Percentiles rank a stretch among this genome's conserved stretches.
Evolutionary conservation across 1,284 basidiomycete genomes (phyloP).

Genomic region (Austroboletus rostrupii): DNA sequence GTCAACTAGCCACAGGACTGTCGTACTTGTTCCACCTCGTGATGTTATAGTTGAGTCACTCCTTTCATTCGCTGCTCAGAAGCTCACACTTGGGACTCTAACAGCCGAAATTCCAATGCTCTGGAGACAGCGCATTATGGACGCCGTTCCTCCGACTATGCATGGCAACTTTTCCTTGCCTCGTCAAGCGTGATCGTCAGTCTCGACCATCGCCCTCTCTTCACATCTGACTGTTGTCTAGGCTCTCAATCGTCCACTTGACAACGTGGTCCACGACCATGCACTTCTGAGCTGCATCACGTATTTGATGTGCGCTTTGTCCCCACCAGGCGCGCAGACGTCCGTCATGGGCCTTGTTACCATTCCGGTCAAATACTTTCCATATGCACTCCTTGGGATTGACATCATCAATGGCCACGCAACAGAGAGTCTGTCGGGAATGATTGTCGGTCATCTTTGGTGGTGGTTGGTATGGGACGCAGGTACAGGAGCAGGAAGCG

Average conservation of each 20-base stretch:
- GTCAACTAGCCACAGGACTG: conserved; percentile 47
- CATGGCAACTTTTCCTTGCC: conserved; percentile 68
- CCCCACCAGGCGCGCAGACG: conserved; percentile 61
- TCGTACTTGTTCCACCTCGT: conserved; percentile 69
- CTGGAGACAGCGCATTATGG: conserved; percentile 63
- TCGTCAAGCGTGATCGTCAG: conserved; percentile 58
- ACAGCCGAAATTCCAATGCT: conserved; percentile 59
- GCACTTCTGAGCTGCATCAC: conserved; percentile 67
- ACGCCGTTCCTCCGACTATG: conserved; percentile 63
- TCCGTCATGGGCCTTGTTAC: conserved; percentile 74
- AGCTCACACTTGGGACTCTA: background rate
- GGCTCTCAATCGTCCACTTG: conserved; percentile 65
- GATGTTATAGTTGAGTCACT: conserved; percentile 68
- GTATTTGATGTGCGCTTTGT: conserved; percentile 65
- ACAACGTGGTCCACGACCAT: conserved; percentile 54
- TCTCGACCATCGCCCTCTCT: conserved; percentile 5
- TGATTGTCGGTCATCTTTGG: conserved; percentile 76
- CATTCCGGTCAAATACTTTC: conserved; percentile 69
- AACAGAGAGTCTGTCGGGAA: conserved; percentile 59
- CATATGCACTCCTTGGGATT: conserved; percentile 70
- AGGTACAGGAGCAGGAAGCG: conserved; percentile 27
- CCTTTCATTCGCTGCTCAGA: background rate
- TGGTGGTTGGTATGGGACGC: conserved; percentile 64
- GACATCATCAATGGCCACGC: conserved; percentile 72
- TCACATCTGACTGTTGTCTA: conserved; percentile 23